Evolutionary conservation across 768 basidiomycete genomes (phyloP).

Genomic region (Amanita exitialis): DNA sequence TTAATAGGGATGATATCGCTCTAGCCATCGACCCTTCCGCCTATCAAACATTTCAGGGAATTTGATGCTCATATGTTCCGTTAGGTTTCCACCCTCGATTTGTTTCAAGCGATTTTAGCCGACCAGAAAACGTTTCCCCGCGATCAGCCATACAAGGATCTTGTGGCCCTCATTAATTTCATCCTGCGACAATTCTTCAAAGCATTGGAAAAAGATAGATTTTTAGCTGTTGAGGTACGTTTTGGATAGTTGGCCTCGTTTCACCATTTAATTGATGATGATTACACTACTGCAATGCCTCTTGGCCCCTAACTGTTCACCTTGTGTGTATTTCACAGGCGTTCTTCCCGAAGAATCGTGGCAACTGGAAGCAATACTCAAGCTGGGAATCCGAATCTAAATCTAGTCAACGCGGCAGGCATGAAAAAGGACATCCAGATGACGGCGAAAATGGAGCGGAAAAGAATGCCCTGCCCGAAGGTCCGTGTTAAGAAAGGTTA

Average conservation of each 20-base stretch:
- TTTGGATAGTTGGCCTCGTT: background rate
- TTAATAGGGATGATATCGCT: background rate
- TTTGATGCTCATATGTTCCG: background rate
- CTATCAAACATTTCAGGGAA: slow-evolving; percentile 9
- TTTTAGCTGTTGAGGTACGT: slow-evolving; percentile 81
- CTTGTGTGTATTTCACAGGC: slow-evolving; percentile 33
- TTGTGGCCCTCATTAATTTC: slow-evolving; percentile 75
- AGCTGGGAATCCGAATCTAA: slow-evolving; percentile 58
- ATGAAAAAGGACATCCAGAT: slow-evolving; percentile 19
- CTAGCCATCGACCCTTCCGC: background rate
- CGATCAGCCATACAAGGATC: slow-evolving; percentile 73
- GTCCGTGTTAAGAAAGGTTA: slow-evolving; percentile 81
- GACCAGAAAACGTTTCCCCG: slow-evolving; percentile 73
- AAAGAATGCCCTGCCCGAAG: slow-evolving; percentile 42
- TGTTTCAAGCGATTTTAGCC: slow-evolving; percentile 82
- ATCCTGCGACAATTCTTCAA: slow-evolving; percentile 94
- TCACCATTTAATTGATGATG: background rate
- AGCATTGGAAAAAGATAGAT: slow-evolving; percentile 69
- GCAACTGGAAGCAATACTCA: slow-evolving; percentile 79
- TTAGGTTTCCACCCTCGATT: slow-evolving; percentile 79
- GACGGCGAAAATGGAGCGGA: background rate
- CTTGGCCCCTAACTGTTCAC: background rate
- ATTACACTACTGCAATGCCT: slow-evolving; percentile 3
- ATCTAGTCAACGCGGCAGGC: slow-evolving; percentile 22
- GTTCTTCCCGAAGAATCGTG: slow-evolving; percentile 85